Evolutionary conservation across 2,329 filamentous ascomycete species (phyloP), one percentile per base, ranked within the genome.

Genomic region (Neurospora sp.): DNA sequence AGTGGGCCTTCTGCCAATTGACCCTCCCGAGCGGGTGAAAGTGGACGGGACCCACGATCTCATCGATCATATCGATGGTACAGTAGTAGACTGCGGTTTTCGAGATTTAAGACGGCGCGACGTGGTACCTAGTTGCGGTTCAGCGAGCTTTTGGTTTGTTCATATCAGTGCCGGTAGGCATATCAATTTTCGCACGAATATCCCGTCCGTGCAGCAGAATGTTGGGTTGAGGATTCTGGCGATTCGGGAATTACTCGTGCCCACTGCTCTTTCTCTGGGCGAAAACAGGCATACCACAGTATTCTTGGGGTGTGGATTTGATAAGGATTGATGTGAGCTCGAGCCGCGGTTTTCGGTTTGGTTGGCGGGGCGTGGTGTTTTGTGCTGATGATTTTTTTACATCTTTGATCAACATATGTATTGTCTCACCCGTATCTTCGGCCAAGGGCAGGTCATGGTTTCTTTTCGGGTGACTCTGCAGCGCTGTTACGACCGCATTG

Each of bases 281-380:
- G 15, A 41, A 8, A 46, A 46, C n/a, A 46, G 41, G 41, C 41
- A 46, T 46, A 5, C 41, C n/a, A 46, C n/a, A 8, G 41, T 46
- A 4, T 46, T 46, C n/a, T 23, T 52, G 43, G 43, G 12, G 43
- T 12, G 43, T 52, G 43, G 19, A 52, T 91, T 89, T 52, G 46
- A 52, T 52, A 52, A 52, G 46, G 46, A 28, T 11, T 92, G 89
- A 80, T 87, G 87, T 68, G 89, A 90, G 40, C 88, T 86, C 73
- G 92, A 85, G 72, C 87, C 86, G 69, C 89, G 88, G 17, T 91
- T 83, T 67, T 88, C 82, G 62, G 65, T 75, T 68, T 81, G 78
- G 77, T 80, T 82, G 81, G 80, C 71, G 74, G 72, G 74, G 81
- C 67, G 70, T 62, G 67, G 73, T 76, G 75, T 82, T 83, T 83